Base-by-base conservation (phyloP, 1,284 basidiomycete genomes). In the Grifola frondosa region DNA sequence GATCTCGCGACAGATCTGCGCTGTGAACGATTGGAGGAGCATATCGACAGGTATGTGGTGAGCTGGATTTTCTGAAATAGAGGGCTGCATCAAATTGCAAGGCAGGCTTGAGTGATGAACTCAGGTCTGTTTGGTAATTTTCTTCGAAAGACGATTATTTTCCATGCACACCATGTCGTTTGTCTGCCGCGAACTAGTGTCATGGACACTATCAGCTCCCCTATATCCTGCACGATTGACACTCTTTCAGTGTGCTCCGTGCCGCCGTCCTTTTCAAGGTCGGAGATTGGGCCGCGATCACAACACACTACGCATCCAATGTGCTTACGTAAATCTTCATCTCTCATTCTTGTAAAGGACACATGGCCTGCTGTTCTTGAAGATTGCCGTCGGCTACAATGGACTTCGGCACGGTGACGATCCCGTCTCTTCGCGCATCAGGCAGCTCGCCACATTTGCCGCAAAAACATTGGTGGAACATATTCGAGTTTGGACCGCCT, bases 401-500 rank as follows among this genome's bases (percentile, higher is more conserved):
- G n/a, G n/a, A n/a, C n/a, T n/a, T n/a, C 17, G 52, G 39, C 44
- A 45, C 19, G 44, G 41, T 31, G 46, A 49, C 31, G 38, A 60
- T 35, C 40, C 40, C 24, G 53, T 57, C 39, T 50, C 62, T 8
- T 36, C 17, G 48, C 54, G 28, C 46, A 54, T 34, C 49, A 57
- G 41, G 59, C 51, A 47, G n/a, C 53, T 57, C 32, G 44, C 48
- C 46, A 52, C 52, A 24, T 57, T 56, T 19, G 57, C 58, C 5
- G 53, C 56, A 20, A 52, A 56, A 39, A 50, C 8, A 48, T 61
- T 30, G 60, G 59, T 2, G 63, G 63, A 17, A 49, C 58, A 20
- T 63, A 57, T 45, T 32, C 45, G 40, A 40, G 57, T n/a, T 57
- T 65, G 22, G 62, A 64, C 47, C 42, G 54, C 31, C 39, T 64